These are phyloP conservation scores for Vaccinium myrtillus DNA, from an alignment of 148 eudicot genomes.

Conservation along the genomic window DNA sequence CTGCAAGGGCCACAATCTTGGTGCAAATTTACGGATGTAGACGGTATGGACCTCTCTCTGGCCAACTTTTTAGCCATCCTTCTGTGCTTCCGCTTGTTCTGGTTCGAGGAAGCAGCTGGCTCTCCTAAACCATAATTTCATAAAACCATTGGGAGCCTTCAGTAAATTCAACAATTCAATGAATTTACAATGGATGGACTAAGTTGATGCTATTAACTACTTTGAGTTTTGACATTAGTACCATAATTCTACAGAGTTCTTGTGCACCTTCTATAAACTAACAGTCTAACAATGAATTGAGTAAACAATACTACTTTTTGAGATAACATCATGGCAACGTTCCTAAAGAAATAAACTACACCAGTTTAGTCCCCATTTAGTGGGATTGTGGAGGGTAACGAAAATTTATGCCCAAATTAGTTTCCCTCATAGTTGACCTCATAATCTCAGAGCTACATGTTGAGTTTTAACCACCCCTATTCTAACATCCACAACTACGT, in stretches of 20 bases:
- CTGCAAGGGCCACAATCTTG: neutral
- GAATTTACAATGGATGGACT: neutral
- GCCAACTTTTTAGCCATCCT: slow-evolving; percentile 46
- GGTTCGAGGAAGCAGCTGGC: slow-evolving; percentile 21
- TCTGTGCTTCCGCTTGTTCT: slow-evolving; percentile 41
- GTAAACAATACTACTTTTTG: too few relatives aligned
- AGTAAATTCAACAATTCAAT: neutral
- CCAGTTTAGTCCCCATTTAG: neutral
- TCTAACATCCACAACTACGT: neutral
- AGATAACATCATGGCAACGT: neutral
- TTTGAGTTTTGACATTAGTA: neutral
- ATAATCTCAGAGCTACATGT: neutral
- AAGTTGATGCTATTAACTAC: neutral
- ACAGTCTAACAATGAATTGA: too few relatives aligned
- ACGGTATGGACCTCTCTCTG: slow-evolving; percentile 25
- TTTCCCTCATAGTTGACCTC: neutral
- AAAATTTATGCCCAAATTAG: neutral
- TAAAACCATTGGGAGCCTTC: slow-evolving; percentile 4
- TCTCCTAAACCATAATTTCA: slow-evolving; percentile 23
- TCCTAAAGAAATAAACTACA: neutral
- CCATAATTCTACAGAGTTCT: neutral
- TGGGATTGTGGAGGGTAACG: neutral
- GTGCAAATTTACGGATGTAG: slow-evolving; percentile 2
- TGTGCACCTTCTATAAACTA: neutral
- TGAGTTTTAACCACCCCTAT: neutral